Base-by-base conservation (phyloP, 2,329 filamentous ascomycete genomes). In the Colletotrichum chrysophilum region DNA sequence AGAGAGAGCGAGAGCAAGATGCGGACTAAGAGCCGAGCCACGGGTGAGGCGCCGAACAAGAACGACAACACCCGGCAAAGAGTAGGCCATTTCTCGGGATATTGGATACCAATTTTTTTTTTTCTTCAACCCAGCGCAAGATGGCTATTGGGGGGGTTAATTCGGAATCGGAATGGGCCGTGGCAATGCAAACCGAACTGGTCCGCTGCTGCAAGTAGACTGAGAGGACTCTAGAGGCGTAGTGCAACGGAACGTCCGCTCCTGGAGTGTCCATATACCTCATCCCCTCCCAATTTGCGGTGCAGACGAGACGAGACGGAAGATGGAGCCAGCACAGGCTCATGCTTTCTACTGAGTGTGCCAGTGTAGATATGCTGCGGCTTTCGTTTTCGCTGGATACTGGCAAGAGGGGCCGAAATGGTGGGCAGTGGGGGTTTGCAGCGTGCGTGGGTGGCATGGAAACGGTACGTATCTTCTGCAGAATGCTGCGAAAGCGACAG, bases 391-490 rank as follows among this genome's bases (percentile, higher is more conserved):
- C 52, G 58, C 62, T 52, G 62, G 55, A 64, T 52, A 48, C 62
- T 60, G 62, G 55, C 55, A 43, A 56, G 64, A 75, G 70, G 70
- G 64, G 70, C 73, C 58, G 72, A 73, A 34, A 14, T 7, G 26
- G 24, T n/a, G 26, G 24, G 56, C 60, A 60, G 64, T 75, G 73
- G 73, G 73, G 73, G 73, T 75, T 73, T 75, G 56, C 70, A 58
- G 70, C 32, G 34, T 48, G 26, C 62, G 30, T 71, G 66, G 71
- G 73, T 75, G 73, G 70, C 70, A 73, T 65, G 73, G 43, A 52
- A 52, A 43, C 13, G 34, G 16, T 73, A 73, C 73, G 73, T 75
- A 73, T 65, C 64, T 21, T 10, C 70, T 68, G 61, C 69, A 73
- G 62, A 48, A 24, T 66, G 60, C 55, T 61, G 52, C 68, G 48